Conservation (phyloP, 2,329 filamentous ascomycete genomes). For the Berkeleyomyces basicola region DNA sequence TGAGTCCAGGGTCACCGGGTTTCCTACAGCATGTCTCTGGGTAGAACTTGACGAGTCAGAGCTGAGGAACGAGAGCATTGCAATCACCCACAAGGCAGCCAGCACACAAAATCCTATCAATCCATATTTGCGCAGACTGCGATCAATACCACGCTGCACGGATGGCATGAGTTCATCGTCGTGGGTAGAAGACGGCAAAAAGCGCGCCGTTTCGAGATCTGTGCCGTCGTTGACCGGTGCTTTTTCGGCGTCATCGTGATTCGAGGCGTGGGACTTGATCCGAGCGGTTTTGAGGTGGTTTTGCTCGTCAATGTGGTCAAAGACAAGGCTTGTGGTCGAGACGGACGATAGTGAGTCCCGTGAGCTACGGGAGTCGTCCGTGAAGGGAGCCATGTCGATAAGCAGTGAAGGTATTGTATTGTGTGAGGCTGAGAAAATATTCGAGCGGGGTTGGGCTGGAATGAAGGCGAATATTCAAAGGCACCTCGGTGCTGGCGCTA, state of each 20-base stretch:
- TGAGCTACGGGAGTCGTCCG: conserved; percentile 16
- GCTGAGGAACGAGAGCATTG: conserved; percentile 48
- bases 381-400: neutral
- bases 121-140: conserved; percentile 45
- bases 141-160: conserved; percentile 14
- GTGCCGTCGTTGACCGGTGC: conserved; percentile 11
- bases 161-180: conserved; percentile 12
- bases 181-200: conserved; percentile 25
- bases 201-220: conserved; percentile 36
- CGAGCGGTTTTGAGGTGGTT: conserved; percentile 13
- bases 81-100: conserved; percentile 47
- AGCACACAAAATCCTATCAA: conserved; percentile 41
- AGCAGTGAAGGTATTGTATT: neutral
- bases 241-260: conserved; percentile 1
- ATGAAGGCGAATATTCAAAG: neutral
- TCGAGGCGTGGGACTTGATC: conserved; percentile 1
- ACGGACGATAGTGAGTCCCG: conserved; percentile 52
- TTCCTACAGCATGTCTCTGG: conserved; percentile 32
- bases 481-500: too few relatives aligned
- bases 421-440: neutral
- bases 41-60: conserved; percentile 46
- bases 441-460: neutral
- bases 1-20: conserved; percentile 57
- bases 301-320: conserved; percentile 54
- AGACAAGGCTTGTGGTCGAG: conserved; percentile 71